Evolutionary conservation across 2,329 filamentous ascomycete species (phyloP).

Genomic region (Penicillium verrucosum): DNA sequence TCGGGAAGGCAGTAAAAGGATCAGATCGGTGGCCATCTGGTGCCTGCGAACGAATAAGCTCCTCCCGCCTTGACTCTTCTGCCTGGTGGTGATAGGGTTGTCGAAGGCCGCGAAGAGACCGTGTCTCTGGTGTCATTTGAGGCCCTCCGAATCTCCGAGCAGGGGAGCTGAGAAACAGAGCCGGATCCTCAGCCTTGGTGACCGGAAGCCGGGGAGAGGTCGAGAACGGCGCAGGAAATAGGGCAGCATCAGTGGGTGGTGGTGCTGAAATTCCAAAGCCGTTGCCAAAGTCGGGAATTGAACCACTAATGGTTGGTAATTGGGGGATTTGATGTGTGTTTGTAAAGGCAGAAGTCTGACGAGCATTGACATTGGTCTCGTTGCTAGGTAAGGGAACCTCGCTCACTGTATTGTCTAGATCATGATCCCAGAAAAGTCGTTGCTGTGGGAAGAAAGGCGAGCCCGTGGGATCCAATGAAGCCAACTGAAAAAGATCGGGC

Average conservation of each 20-base stretch:
- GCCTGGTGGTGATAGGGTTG: conserved; percentile 51
- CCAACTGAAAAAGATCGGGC: conserved; percentile 55
- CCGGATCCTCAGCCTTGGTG: conserved; percentile 44
- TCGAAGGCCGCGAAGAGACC: conserved; percentile 29
- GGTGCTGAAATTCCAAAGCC: conserved; percentile 30
- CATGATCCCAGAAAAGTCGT: conserved; percentile 50
- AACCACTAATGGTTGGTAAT: conserved; percentile 35
- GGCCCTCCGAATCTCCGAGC: conserved; percentile 46
- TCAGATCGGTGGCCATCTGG: conserved; percentile 26
- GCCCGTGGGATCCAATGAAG: conserved; percentile 51
- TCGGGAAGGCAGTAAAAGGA: conserved; percentile 29
- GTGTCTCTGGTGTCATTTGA: conserved; percentile 31
- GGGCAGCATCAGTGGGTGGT: conserved; percentile 34
- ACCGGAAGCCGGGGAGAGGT: conserved; percentile 43
- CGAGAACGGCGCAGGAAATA: conserved; percentile 45
- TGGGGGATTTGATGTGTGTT: conserved; percentile 31
- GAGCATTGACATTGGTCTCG: conserved; percentile 20
- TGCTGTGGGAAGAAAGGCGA: conserved; percentile 58
- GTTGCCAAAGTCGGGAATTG: conserved; percentile 31
- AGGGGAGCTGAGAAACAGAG: conserved; percentile 49
- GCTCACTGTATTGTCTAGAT: conserved; percentile 26
- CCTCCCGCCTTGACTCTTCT: conserved; percentile 47
- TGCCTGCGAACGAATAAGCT: conserved; percentile 35
- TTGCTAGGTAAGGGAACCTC: conserved; percentile 17
- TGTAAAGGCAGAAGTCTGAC: conserved; percentile 24